Base-by-base conservation (phyloP, 768 basidiomycete genomes). In the Phanerochaete sordida region DNA sequence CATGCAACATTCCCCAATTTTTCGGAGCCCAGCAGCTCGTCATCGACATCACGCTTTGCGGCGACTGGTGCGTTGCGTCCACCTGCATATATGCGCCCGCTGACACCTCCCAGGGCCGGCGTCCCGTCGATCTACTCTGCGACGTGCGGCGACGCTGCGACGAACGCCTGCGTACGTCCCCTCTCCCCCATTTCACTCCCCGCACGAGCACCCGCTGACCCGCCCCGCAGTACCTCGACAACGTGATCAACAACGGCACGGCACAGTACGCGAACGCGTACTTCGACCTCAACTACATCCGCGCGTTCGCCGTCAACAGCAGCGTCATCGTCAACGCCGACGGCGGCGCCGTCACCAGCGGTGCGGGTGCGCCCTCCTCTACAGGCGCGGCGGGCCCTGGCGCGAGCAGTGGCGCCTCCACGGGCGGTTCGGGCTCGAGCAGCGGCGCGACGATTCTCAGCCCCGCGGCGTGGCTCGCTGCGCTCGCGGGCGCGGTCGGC, bases 251-350 rank as follows among this genome's bases (percentile, higher is more conserved):
- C 33, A 71, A 76, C 50, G 79, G 78, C 30, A 73, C 75, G n/a
- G n/a, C n/a, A n/a, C n/a, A n/a, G 51, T 83, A 75, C 70, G 78
- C 77, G 63, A 60, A 73, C 30, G 81, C 82, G 1, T 84, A 81
- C 70, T 90, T 86, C 64, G 85, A 88, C 69, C 76, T 88, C 66
- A 74, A 77, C 45, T 84, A 81, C 62, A 71, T 90, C 52, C 81
- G 83, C 16, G 81, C 81, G 6, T 86, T 84, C 66, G 68, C 76
- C 23, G 73, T 69, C 43, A 62, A 46, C 56, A 37, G 57, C 39
- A 16, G 5, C 37, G 45, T 27, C n/a, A 21, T 45, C 28, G 39
- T 31, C 33, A 46, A 28, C 28, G 21, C n/a, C n/a, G n/a, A n/a
- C n/a, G n/a, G n/a, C n/a, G n/a, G n/a, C n/a, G n/a, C n/a, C n/a